These are phyloP conservation scores for Roridomyces roridus DNA, from an alignment of 768 basidiomycete genomes.

Conservation along the genomic window DNA sequence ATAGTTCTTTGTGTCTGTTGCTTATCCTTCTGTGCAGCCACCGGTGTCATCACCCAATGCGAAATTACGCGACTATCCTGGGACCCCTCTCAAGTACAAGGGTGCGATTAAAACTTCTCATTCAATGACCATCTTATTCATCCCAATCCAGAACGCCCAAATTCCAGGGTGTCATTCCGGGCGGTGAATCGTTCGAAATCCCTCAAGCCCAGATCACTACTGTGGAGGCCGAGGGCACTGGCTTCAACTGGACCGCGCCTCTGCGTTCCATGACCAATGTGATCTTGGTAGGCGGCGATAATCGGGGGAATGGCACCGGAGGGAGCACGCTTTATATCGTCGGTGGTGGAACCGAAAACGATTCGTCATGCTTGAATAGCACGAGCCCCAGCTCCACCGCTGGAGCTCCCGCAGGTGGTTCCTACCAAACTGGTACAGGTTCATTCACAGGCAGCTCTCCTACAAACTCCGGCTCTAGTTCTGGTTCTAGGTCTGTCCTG, in stretches of 20 bases:
- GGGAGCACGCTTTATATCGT: conserved; percentile 70
- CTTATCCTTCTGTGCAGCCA: conserved; percentile 29
- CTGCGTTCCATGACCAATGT: conserved; percentile 71
- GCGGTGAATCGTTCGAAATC: conserved; percentile 75
- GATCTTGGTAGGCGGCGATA: conserved; percentile 70
- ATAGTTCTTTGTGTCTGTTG: no score
- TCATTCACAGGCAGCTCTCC: conserved; percentile 25
- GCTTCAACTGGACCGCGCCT: conserved; percentile 72
- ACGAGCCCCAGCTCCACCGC: conserved; percentile 80
- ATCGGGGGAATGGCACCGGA: conserved; percentile 68
- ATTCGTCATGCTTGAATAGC: conserved; percentile 59
- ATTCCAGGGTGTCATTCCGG: conserved; percentile 79
- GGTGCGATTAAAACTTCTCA: conserved; percentile 12
- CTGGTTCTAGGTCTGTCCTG: no score
- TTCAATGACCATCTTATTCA: not conserved
- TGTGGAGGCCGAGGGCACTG: conserved; percentile 54
- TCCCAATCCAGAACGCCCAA: conserved; percentile 53
- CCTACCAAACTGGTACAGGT: conserved; percentile 61
- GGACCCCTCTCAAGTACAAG: conserved; percentile 11
- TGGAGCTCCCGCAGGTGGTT: conserved; percentile 76
- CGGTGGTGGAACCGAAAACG: conserved; percentile 52
- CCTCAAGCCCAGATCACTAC: conserved; percentile 56
- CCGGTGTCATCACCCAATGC: conserved; percentile 73
- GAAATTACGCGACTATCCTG: conserved; percentile 61
- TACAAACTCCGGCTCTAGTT: no score